Evolutionary conservation across 192 early-diverging fungal genomes (phyloP).

Genomic region (Blastocladiella britannica): DNA sequence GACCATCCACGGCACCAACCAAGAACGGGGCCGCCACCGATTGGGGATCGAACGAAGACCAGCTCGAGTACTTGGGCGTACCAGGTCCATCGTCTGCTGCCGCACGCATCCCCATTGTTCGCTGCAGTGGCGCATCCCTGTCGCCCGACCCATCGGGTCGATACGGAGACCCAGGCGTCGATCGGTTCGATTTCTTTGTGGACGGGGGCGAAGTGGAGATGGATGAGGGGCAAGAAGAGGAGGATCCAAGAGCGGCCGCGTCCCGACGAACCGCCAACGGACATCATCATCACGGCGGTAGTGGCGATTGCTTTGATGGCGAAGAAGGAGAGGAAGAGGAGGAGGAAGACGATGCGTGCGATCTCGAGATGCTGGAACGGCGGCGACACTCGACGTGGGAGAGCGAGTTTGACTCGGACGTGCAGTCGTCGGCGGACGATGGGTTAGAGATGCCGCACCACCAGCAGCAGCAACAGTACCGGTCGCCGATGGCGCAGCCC

Average conservation of each 20-base stretch:
- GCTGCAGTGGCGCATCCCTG: neutral
- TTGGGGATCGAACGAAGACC: neutral
- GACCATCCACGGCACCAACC: neutral
- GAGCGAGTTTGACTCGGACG: neutral
- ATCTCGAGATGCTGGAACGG: too few relatives aligned
- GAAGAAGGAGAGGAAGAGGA: neutral
- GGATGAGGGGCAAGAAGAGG: neutral
- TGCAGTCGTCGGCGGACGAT: neutral
- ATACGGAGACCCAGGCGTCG: neutral
- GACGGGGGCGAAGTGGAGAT: neutral
- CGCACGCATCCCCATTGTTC: neutral
- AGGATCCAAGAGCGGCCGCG: too few relatives aligned
- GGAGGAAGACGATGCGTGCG: neutral
- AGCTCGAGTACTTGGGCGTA: neutral
- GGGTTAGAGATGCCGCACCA: too few relatives aligned
- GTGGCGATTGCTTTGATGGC: too few relatives aligned
- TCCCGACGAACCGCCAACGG: too few relatives aligned
- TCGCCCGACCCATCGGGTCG: neutral
- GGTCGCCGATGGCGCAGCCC: too few relatives aligned
- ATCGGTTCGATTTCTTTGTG: too few relatives aligned
- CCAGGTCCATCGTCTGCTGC: neutral
- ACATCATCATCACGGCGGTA: too few relatives aligned
- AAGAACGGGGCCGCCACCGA: neutral
- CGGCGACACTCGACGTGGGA: neutral
- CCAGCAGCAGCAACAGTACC: too few relatives aligned